Conservation (phyloP, 768 basidiomycete genomes). For the Naganishia onofrii region DNA sequence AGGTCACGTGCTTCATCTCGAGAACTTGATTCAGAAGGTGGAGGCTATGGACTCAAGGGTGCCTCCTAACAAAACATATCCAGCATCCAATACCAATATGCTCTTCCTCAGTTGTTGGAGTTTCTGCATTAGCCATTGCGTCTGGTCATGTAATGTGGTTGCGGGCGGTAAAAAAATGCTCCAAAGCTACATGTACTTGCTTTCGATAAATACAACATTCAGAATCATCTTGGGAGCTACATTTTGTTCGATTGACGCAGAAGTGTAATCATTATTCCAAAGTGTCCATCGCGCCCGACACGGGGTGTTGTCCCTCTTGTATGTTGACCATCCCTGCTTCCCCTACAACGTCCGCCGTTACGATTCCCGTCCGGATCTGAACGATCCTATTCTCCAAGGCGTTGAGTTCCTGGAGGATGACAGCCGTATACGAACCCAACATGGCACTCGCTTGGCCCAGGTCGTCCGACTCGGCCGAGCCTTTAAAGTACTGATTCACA, state of each 20-base stretch:
- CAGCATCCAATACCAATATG: too few species aligned
- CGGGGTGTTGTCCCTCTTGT: background rate
- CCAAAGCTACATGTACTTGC: background rate
- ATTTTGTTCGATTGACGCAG: too few species aligned
- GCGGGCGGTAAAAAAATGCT: too few species aligned
- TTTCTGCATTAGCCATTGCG: too few species aligned
- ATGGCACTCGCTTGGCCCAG: background rate
- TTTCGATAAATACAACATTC: background rate
- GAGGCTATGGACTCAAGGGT: background rate
- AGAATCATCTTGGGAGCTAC: too few species aligned
- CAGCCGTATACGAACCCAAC: background rate
- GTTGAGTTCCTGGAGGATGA: conserved; percentile 7
- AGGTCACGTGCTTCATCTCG: conserved; percentile 4
- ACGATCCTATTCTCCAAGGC: conserved; percentile 22
- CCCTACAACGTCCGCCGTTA: conserved; percentile 46
- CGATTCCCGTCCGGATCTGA: conserved; percentile 1
- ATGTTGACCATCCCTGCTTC: conserved; percentile 50
- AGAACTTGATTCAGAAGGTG: background rate
- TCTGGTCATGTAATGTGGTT: too few species aligned
- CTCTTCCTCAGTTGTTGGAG: too few species aligned
- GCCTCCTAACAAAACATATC: too few species aligned
- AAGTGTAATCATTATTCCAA: background rate
- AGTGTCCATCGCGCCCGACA: conserved; percentile 6
- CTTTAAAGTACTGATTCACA: conserved; percentile 22
- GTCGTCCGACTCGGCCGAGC: background rate